These are phyloP conservation scores for Wickerhamomyces chaumierensis DNA, from an alignment of 805 yeast genomes.

Conservation along the genomic window DNA sequence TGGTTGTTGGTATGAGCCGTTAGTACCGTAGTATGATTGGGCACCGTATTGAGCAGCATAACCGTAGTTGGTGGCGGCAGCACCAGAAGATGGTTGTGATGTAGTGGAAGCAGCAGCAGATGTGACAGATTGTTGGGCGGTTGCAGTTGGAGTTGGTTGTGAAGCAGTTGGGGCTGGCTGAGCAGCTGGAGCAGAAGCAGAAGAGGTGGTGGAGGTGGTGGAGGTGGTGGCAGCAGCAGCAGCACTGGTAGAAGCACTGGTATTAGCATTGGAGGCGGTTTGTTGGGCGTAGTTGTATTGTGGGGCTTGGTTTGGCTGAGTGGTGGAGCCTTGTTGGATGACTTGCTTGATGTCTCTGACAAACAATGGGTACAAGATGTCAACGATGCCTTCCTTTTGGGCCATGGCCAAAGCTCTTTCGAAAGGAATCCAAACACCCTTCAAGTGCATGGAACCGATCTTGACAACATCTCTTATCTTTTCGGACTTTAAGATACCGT, in stretches of 20 bases:
- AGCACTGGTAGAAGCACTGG: no score
- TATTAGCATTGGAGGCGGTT: not conserved
- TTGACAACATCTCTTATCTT: slow-evolving; percentile 71
- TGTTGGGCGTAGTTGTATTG: slow-evolving; percentile 12
- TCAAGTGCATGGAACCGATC: slow-evolving; percentile 78
- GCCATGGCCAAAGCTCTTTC: slow-evolving; percentile 78
- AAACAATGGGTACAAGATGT: slow-evolving; percentile 54
- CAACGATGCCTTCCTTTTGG: slow-evolving; percentile 64
- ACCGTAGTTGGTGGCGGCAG: not conserved
- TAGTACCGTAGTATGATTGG: not conserved
- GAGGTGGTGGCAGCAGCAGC: not conserved
- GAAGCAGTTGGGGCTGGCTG: not conserved
- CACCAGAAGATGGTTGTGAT: slow-evolving; percentile 4
- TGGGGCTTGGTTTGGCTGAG: slow-evolving; percentile 12
- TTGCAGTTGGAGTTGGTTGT: slow-evolving; percentile 3
- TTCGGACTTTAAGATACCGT: slow-evolving; percentile 72
- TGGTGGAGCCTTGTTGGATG: slow-evolving; percentile 25
- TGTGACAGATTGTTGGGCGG: not conserved
- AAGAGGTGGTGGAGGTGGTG: slow-evolving; percentile 3
- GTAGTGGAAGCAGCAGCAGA: slow-evolving; percentile 4
- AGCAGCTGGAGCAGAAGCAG: slow-evolving; percentile 8
- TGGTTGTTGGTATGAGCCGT: slow-evolving; percentile 1
- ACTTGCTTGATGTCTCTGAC: slow-evolving; percentile 58
- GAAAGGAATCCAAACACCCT: slow-evolving; percentile 87
- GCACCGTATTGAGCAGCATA: not conserved